Percentiles rank a stretch among this genome's conserved stretches.
These are phyloP conservation scores for Apiospora hydei DNA, from an alignment of 2,329 filamentous ascomycete genomes.

Conservation along the genomic window DNA sequence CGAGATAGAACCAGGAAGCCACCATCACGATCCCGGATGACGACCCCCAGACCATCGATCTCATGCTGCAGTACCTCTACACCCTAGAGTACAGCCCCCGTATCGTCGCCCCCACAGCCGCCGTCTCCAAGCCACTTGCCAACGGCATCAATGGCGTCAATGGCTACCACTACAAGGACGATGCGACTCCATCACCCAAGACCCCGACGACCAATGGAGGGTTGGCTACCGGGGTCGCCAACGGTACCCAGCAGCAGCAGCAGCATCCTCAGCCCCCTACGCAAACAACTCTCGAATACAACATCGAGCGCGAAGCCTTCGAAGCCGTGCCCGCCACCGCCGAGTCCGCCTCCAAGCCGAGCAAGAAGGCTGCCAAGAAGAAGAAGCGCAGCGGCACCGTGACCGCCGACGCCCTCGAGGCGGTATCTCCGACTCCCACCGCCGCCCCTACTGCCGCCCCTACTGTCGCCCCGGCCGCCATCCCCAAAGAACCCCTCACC, in stretches of 20 bases:
- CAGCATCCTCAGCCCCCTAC: neutral
- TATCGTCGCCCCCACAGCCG: neutral
- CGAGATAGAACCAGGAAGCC: constrained; percentile 21
- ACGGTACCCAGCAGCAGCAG: neutral
- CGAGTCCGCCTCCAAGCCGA: constrained; percentile 18
- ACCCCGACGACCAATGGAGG: neutral
- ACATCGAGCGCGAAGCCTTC: constrained; percentile 26
- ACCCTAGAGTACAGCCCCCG: constrained; percentile 30
- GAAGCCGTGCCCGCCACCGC: constrained; percentile 1
- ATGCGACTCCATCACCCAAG: neutral
- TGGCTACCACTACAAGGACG: constrained; percentile 4
- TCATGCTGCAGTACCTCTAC: constrained; percentile 33
- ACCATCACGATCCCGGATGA: constrained; percentile 29
- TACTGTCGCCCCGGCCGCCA: neutral
- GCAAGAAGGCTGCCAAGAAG: constrained; percentile 26
- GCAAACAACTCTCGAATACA: constrained; percentile 18
- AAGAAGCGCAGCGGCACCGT: constrained; percentile 22
- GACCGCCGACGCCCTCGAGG: neutral
- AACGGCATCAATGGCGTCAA: constrained; percentile 19
- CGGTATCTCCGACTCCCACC: neutral
- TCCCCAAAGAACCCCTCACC: neutral
- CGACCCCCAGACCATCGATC: constrained; percentile 29
- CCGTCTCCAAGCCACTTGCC: neutral
- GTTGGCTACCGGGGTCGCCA: neutral
- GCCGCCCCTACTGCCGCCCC: too few species aligned